Evolutionary conservation across 176 grass and related monocot species (phyloP).

Genomic region (Calamus simplicifolius): DNA sequence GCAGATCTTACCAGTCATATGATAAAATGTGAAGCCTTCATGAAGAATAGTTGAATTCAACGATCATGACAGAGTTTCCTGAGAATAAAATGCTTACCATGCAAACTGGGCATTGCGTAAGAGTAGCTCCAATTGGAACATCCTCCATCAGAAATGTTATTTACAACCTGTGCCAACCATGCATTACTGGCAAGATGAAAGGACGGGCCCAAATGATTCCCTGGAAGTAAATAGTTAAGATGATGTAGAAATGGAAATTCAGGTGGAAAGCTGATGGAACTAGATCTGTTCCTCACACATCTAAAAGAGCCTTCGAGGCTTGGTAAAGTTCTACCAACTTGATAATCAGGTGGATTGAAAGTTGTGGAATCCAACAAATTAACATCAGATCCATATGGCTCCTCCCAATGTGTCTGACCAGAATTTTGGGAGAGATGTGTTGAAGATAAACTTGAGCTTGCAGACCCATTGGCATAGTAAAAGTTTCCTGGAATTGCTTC

Average conservation of each 20-base stretch:
- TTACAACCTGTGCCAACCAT: slow-evolving; percentile 39
- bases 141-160: slow-evolving; percentile 40
- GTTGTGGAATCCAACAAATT: slow-evolving; percentile 21
- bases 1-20: too few relatives aligned
- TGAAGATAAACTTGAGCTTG: slow-evolving; percentile 48
- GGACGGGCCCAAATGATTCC: slow-evolving; percentile 23
- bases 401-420: slow-evolving; percentile 24
- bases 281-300: slow-evolving; percentile 14
- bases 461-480: slow-evolving; percentile 40
- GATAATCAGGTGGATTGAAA: slow-evolving; percentile 40
- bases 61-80: too few relatives aligned
- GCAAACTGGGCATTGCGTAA: slow-evolving; percentile 24
- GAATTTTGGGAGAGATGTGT: slow-evolving; percentile 27
- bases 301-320: slow-evolving; percentile 37
- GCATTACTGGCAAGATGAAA: slow-evolving; percentile 29
- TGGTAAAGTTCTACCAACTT: slow-evolving; percentile 22
- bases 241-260: slow-evolving; percentile 18
- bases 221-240: slow-evolving; percentile 35
- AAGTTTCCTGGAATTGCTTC: slow-evolving; percentile 22
- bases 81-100: slow-evolving; percentile 25
- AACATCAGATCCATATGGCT: slow-evolving; percentile 30
- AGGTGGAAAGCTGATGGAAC: slow-evolving; percentile 15
- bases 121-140: slow-evolving; percentile 29
- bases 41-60: too few relatives aligned
- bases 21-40: too few relatives aligned